Percentiles rank a stretch among this genome's conserved stretches.
Conservation (phyloP, 2,329 filamentous ascomycete genomes). For the Xylariaceae sp. region DNA sequence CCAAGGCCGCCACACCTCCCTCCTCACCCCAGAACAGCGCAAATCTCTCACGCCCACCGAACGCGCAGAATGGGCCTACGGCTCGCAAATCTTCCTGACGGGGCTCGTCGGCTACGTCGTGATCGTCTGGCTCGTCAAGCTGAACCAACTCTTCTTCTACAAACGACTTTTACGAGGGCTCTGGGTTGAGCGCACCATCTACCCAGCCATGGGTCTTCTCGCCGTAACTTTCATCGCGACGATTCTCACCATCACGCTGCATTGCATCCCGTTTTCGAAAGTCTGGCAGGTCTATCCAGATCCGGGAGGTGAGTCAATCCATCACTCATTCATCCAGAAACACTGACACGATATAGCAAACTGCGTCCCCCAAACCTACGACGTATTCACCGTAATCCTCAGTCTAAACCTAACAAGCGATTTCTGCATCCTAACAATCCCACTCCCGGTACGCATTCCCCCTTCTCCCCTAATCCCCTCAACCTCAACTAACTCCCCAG, state of each 20-base stretch:
- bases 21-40: background rate
- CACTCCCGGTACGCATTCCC: background rate
- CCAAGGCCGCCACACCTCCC: background rate
- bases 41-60: background rate
- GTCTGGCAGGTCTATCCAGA: slow-evolving; percentile 8
- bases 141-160: slow-evolving; percentile 40
- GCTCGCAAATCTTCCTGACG: slow-evolving; percentile 35
- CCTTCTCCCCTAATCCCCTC: background rate
- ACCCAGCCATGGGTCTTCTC: background rate
- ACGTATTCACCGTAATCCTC: background rate
- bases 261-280: background rate
- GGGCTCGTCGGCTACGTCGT: slow-evolving; percentile 33
- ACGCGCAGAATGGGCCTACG: slow-evolving; percentile 17
- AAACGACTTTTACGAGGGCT: slow-evolving; percentile 33
- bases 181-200: slow-evolving; percentile 29
- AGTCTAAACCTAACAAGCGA: slow-evolving; percentile 4
- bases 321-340: background rate
- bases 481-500: background rate
- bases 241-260: background rate
- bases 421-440: slow-evolving; percentile 1
- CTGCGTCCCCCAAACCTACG: background rate
- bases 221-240: background rate
- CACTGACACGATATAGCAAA: background rate
- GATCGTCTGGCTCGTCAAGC: slow-evolving; percentile 37
- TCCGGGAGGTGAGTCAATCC: background rate